phyloP scores from a whole-genome alignment of 2,329 filamentous ascomycete genomes.

The Fusarium tuaranense region DNA sequence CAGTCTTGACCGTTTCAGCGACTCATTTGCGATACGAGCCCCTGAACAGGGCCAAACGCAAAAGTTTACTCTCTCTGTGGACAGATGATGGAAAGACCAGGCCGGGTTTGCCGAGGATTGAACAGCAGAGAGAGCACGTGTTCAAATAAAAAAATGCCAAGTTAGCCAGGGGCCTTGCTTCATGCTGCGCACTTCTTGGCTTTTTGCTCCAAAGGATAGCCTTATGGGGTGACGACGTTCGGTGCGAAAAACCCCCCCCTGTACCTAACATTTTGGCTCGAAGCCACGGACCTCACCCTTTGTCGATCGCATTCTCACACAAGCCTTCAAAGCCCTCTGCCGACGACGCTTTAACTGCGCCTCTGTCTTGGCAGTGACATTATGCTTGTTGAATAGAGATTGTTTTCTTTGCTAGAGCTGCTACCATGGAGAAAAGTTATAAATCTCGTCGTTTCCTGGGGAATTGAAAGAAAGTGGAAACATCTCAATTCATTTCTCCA shows the following conservation, averaged over 20 bases:
- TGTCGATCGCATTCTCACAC: not conserved
- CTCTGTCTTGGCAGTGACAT: constrained; percentile 29
- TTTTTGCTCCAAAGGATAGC: not conserved
- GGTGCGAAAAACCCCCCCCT: not conserved
- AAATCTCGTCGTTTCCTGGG: not conserved
- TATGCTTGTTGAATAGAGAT: not conserved
- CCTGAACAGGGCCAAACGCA: not conserved
- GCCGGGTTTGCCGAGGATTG: not conserved
- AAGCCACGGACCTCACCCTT: not conserved
- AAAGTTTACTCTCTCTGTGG: not conserved
- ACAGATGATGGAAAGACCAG: not conserved
- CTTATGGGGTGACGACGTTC: not conserved
- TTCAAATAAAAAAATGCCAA: not conserved
- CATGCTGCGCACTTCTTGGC: not conserved
- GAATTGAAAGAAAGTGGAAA: not conserved
- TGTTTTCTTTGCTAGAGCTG: not conserved
- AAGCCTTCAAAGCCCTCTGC: not conserved
- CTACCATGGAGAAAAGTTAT: not conserved
- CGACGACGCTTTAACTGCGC: not conserved
- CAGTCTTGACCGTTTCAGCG: not conserved
- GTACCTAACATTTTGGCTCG: not conserved
- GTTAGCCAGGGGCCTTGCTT: not conserved
- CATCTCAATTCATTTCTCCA: not conserved
- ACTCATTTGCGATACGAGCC: not conserved
- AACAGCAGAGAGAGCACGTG: not conserved